phyloP scores from a whole-genome alignment of 148 eudicot species.

The Amaranthus hypochondriacus region DNA sequence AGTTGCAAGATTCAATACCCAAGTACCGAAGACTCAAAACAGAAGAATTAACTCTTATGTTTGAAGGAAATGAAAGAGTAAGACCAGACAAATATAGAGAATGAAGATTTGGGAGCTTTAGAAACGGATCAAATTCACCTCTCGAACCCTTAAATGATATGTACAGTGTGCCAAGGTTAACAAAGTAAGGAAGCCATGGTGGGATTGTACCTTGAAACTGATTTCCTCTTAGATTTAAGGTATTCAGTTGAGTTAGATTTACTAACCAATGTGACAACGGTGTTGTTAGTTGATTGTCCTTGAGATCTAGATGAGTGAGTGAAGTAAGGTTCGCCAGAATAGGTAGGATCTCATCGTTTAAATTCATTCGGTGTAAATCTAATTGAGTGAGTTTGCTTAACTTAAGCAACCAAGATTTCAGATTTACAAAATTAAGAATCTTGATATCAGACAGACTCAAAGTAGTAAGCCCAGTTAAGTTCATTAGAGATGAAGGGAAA shows the following conservation, averaged over 20 bases:
- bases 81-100: background rate
- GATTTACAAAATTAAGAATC: background rate
- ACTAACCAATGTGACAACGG: background rate
- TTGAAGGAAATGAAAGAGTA: constrained; percentile 2
- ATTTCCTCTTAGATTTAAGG: background rate
- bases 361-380: background rate
- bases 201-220: constrained; percentile 9
- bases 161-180: no score
- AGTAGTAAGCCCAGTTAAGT: background rate
- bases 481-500: background rate
- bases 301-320: background rate
- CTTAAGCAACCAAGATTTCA: constrained; percentile 6
- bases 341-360: background rate
- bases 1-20: constrained; percentile 8
- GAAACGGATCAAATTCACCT: no score
- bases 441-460: background rate
- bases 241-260: background rate
- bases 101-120: background rate
- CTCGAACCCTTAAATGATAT: no score
- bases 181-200: background rate
- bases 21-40: background rate
- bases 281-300: background rate
- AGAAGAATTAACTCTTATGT: background rate
- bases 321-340: background rate
- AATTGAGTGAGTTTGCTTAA: background rate